phyloP scores from a whole-genome alignment of 1,139 yeast species.

The Nakaseomyces bracarensis region DNA sequence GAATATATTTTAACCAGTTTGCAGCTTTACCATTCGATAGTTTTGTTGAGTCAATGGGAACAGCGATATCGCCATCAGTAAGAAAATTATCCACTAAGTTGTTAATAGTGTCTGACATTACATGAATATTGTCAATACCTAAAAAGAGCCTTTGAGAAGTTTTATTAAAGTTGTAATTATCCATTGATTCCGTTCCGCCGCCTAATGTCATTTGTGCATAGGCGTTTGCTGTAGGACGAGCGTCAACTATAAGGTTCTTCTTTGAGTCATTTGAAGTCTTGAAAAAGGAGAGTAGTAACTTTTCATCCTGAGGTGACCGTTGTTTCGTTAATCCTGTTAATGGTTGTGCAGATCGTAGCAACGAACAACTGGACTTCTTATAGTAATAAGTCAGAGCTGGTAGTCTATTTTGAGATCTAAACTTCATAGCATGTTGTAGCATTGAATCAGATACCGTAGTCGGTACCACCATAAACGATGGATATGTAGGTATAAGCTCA shows the following conservation, averaged over 20 bases:
- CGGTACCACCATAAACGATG: slow-evolving; percentile 62
- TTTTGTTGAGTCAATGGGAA: slow-evolving; percentile 35
- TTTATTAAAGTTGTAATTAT: slow-evolving; percentile 49
- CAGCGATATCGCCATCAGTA: slow-evolving; percentile 52
- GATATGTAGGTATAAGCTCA: slow-evolving; percentile 69
- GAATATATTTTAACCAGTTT: slow-evolving; percentile 72
- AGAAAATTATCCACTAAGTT: slow-evolving; percentile 55
- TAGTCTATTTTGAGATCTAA: slow-evolving; percentile 74
- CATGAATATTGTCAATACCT: slow-evolving; percentile 92
- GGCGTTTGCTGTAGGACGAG: slow-evolving; percentile 89
- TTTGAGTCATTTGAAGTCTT: slow-evolving; percentile 22
- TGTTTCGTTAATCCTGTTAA: slow-evolving; percentile 83
- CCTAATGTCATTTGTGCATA: slow-evolving; percentile 96
- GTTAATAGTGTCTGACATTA: slow-evolving; percentile 76
- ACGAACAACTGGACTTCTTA: slow-evolving; percentile 62
- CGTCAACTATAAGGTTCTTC: slow-evolving; percentile 74
- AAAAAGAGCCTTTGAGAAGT: slow-evolving; percentile 61
- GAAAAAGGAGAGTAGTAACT: slow-evolving; percentile 65
- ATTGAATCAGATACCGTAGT: slow-evolving; percentile 69
- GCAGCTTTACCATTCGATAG: slow-evolving; percentile 37
- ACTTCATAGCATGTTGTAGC: slow-evolving; percentile 72
- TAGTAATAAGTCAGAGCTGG: slow-evolving; percentile 80
- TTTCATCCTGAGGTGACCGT: slow-evolving; percentile 87
- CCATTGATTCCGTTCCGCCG: slow-evolving; percentile 93
- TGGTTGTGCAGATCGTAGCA: slow-evolving; percentile 89